phyloP scores from a whole-genome alignment of 2,329 filamentous ascomycete species.

The Cladophialophora carrionii region DNA sequence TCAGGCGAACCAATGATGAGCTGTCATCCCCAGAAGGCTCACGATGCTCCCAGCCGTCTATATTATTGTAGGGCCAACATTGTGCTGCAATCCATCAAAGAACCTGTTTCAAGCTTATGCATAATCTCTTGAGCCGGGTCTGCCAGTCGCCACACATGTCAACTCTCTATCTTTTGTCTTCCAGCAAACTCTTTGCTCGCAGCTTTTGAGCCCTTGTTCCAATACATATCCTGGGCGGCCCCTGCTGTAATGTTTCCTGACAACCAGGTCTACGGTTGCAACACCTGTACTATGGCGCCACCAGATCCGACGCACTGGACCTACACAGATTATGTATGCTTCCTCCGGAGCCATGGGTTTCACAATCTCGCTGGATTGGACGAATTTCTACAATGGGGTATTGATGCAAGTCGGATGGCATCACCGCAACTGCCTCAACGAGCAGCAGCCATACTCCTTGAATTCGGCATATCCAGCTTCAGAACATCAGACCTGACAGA shows the following conservation, averaged over 20 bases:
- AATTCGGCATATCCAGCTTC: constrained; percentile 30
- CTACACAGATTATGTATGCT: constrained; percentile 37
- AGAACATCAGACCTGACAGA: constrained; percentile 36
- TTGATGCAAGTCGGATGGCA: constrained; percentile 23
- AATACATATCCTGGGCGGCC: not conserved
- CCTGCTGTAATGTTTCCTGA: constrained; percentile 27
- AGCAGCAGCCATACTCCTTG: constrained; percentile 31
- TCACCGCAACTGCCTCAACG: constrained; percentile 29
- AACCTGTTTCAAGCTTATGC: constrained; percentile 14
- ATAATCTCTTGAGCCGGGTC: constrained; percentile 6
- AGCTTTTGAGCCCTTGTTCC: not conserved
- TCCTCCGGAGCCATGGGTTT: constrained; percentile 35
- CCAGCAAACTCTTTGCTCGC: constrained; percentile 6
- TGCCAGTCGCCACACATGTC: constrained; percentile 1
- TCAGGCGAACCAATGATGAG: constrained; percentile 18
- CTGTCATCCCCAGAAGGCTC: not conserved
- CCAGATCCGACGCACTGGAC: constrained; percentile 35
- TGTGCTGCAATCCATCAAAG: constrained; percentile 1
- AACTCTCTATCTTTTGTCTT: not conserved
- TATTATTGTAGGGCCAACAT: constrained; percentile 17
- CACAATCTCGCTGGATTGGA: constrained; percentile 34
- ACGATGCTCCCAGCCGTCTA: constrained; percentile 28
- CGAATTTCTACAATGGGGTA: constrained; percentile 35
- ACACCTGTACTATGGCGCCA: constrained; percentile 35
- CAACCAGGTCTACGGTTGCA: constrained; percentile 22